phyloP scores from a whole-genome alignment of 2,329 filamentous ascomycete genomes.

The Cadophora malorum region DNA sequence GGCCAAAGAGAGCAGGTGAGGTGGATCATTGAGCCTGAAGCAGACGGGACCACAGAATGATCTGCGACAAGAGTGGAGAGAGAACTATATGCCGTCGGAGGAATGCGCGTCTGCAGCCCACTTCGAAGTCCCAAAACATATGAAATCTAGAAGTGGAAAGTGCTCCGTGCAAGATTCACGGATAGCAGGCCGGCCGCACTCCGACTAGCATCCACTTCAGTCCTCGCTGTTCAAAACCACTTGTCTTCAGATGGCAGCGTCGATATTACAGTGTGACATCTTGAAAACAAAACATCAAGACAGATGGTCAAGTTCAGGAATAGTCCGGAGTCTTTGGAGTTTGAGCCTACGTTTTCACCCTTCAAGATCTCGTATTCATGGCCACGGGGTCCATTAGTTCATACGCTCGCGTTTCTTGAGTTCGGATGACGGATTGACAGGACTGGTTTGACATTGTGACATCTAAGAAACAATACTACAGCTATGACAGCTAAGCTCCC shows the following conservation, averaged over 20 bases:
- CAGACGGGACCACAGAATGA: slow-evolving; percentile 3
- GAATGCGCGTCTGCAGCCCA: neutral
- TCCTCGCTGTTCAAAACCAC: neutral
- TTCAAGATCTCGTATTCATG: neutral
- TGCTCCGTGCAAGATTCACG: slow-evolving; percentile 9
- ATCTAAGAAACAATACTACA: neutral
- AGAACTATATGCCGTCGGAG: slow-evolving; percentile 2
- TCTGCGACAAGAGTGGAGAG: slow-evolving; percentile 6
- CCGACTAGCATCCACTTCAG: slow-evolving; percentile 1
- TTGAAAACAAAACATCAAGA: neutral
- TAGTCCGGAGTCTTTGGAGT: neutral
- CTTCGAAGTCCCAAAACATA: neutral
- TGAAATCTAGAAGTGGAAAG: neutral
- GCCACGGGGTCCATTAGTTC: neutral
- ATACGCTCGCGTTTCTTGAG: neutral
- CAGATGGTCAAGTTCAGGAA: neutral
- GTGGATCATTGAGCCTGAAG: neutral
- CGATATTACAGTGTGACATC: neutral
- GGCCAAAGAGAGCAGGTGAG: neutral
- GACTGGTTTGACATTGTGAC: neutral
- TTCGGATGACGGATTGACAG: neutral
- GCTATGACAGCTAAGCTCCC: neutral
- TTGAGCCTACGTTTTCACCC: neutral
- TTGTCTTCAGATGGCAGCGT: slow-evolving; percentile 1
- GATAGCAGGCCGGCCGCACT: neutral